Evolutionary conservation across 805 yeast species (phyloP).

Genomic region (Barnettozyma populi): DNA sequence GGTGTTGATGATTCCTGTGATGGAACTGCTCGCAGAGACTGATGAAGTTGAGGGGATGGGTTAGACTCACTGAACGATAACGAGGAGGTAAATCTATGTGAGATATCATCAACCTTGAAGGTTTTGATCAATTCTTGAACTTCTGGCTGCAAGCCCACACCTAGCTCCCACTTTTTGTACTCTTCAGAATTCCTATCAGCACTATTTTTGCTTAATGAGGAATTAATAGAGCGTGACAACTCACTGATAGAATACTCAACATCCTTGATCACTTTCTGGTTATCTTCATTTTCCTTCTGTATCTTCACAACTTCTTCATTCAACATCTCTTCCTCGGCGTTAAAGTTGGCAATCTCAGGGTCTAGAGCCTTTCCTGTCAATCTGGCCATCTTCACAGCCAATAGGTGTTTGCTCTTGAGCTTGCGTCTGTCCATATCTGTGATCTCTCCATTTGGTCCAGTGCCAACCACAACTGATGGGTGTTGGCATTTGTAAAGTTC

Average conservation of each 20-base stretch:
- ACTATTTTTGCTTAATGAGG: constrained; percentile 16
- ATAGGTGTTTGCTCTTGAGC: constrained; percentile 69
- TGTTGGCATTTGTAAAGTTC: constrained; percentile 58
- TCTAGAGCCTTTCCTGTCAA: constrained; percentile 71
- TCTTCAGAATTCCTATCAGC: constrained; percentile 17
- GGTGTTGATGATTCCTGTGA: constrained; percentile 6
- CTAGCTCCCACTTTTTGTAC: constrained; percentile 72
- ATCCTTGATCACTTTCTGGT: constrained; percentile 58
- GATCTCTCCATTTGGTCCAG: constrained; percentile 81
- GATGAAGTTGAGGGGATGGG: constrained; percentile 10
- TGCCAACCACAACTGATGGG: constrained; percentile 69
- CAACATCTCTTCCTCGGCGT: constrained; percentile 32
- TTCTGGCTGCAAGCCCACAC: constrained; percentile 64
- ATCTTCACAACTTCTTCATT: constrained; percentile 47
- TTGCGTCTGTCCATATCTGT: constrained; percentile 79
- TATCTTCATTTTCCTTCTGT: constrained; percentile 47
- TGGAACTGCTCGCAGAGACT: not conserved
- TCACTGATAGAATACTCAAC: constrained; percentile 65
- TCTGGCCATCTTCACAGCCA: constrained; percentile 86
- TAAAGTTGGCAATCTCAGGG: constrained; percentile 29
- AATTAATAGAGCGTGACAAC: constrained; percentile 39
- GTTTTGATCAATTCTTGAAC: constrained; percentile 22
- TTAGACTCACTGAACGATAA: not conserved
- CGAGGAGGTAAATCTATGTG: constrained; percentile 15
- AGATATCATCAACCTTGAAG: constrained; percentile 16